Evolutionary conservation across 495 filamentous ascomycete species (phyloP).

Genomic region (Extremus antarcticus): DNA sequence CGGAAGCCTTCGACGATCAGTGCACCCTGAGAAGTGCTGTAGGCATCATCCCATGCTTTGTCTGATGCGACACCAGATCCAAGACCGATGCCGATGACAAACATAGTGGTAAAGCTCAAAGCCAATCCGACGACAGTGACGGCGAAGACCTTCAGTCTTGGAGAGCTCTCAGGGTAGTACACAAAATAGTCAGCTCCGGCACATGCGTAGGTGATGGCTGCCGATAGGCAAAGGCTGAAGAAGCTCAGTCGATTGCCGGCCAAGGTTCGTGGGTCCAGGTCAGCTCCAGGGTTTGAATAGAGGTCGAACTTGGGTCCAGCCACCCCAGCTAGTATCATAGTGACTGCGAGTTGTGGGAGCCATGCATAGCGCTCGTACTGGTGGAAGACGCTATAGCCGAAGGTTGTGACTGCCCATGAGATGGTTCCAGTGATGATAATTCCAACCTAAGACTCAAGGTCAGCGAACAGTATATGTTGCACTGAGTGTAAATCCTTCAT

Average conservation of each 20-base stretch:
- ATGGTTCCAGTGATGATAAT: constrained; percentile 61
- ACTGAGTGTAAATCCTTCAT: constrained; percentile 44
- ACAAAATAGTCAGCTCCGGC: constrained; percentile 56
- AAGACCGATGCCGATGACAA: constrained; percentile 62
- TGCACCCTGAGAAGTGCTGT: constrained; percentile 49
- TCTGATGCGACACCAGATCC: constrained; percentile 47
- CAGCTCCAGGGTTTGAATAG: constrained; percentile 35
- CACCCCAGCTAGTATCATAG: constrained; percentile 56
- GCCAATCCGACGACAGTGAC: constrained; percentile 37
- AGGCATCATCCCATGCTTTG: constrained; percentile 42
- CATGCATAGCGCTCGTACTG: constrained; percentile 64
- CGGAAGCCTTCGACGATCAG: constrained; percentile 57
- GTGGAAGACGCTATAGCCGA: constrained; percentile 63
- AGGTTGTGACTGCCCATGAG: constrained; percentile 56
- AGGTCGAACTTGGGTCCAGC: constrained; percentile 55
- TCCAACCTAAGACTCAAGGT: constrained; percentile 30
- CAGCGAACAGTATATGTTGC: not conserved
- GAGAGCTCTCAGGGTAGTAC: constrained; percentile 49
- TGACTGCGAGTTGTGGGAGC: constrained; percentile 53
- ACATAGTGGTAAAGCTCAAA: constrained; percentile 44
- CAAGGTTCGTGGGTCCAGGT: constrained; percentile 39
- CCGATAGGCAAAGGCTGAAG: constrained; percentile 54
- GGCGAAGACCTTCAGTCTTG: constrained; percentile 32
- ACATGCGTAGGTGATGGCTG: constrained; percentile 53
- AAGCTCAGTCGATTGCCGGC: constrained; percentile 53